Base-by-base conservation (phyloP, 2,329 filamentous ascomycete genomes). In the Ceratocystis huliohia region DNA sequence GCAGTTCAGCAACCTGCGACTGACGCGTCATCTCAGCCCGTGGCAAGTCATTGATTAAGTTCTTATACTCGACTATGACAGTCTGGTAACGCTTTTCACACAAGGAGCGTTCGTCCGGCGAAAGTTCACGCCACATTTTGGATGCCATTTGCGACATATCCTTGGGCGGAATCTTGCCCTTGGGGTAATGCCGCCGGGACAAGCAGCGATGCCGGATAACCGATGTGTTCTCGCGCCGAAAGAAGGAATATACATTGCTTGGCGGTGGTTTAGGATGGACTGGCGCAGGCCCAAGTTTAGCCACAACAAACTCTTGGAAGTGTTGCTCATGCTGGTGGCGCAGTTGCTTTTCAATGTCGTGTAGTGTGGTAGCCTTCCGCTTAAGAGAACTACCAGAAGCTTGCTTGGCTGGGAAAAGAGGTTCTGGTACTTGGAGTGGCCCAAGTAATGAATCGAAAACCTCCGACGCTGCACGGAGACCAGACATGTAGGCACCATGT, bases 401-500 rank as follows among this genome's bases (percentile, higher is more conserved):
- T 69, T 85, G 79, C 72, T 87, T 84, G 69, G 86, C 79, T 68
- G 84, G 81, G 20, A 97, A 83, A 2, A 99, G 80, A 1, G 91
- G 91, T 2, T 79, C 80, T 0, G 88, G 88, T 10, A 96, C 79
- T 57, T 87, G 78, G 68, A 99, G 91, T 0, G 91, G 87, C 0
- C 94, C 94, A 41, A 94, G 79, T 74, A 96, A 83, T 2, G 84
- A 79, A 65, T 93, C 87, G 46, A 96, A 79, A 1, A 99, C 83
- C 72, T 97, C 92, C 2, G 89, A 87, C 10, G 94, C 94, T 2
- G 88, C 94, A 63, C 94, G 87, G 5, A 99, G 80, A 2, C 94
- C 95, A 1, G 94, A 96, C 3, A 99, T 79, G 73, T 97, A 99
- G 7, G 94, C 95, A 5, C 94, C 94, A 71, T 99, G 94, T 0